Percentiles rank a stretch among this genome's conserved stretches.
Evolutionary conservation across 1,284 basidiomycete genomes (phyloP).

Genomic region (Sutorius eximius): DNA sequence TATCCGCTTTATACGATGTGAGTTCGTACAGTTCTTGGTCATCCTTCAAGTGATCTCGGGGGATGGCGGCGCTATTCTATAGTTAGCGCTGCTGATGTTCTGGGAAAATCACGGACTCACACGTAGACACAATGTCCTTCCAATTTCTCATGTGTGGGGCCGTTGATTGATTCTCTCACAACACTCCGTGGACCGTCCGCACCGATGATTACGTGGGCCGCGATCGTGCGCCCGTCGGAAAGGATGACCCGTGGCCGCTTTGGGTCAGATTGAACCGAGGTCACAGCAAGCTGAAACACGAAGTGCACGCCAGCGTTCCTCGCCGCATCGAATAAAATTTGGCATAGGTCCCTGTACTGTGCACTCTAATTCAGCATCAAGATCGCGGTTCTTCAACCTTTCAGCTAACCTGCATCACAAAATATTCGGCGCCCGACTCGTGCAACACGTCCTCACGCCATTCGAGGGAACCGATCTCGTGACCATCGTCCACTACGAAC

Average conservation of each 20-base stretch:
- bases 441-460: conserved; percentile 55
- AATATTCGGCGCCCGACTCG: conserved; percentile 55
- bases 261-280: conserved; percentile 31
- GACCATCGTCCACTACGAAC: conserved; percentile 44
- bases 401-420: conserved; percentile 46
- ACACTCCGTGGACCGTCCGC: conserved; percentile 41
- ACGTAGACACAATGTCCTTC: conserved; percentile 35
- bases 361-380: conserved; percentile 12
- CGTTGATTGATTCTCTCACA: conserved; percentile 27
- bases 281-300: conserved; percentile 40
- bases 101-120: conserved; percentile 17
- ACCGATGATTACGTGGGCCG: conserved; percentile 43
- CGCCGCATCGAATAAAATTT: conserved; percentile 44
- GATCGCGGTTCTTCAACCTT: background rate
- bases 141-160: conserved; percentile 18
- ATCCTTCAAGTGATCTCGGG: conserved; percentile 37
- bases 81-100: background rate
- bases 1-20: conserved; percentile 23
- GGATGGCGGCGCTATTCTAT: conserved; percentile 38
- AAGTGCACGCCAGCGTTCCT: conserved; percentile 42
- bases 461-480: conserved; percentile 45
- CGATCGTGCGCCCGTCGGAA: conserved; percentile 37
- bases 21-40: conserved; percentile 39
- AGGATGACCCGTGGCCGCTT: conserved; percentile 30
- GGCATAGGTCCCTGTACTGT: conserved; percentile 48